Conservation (phyloP, 2,329 filamentous ascomycete species). For the Xylariaceae sp. region DNA sequence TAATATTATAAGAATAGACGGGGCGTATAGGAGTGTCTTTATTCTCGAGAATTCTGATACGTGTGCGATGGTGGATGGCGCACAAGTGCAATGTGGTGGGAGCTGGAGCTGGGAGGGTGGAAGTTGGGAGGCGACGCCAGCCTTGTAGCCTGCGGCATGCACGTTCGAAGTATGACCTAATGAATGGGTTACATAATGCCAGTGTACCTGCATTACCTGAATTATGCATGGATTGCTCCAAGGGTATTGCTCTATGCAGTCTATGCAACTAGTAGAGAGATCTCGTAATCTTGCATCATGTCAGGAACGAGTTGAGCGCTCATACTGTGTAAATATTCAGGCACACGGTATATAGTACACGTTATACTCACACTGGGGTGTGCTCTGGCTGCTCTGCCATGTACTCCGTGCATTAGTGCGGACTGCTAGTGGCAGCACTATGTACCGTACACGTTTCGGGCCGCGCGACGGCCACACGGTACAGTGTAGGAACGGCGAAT, state of each 20-base stretch:
- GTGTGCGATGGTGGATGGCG: neutral
- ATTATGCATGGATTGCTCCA: neutral
- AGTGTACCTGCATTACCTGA: neutral
- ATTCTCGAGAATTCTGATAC: slow-evolving; percentile 4
- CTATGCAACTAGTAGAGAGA: neutral
- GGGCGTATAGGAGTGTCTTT: neutral
- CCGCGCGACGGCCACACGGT: neutral
- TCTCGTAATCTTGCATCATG: neutral
- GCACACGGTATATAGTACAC: neutral
- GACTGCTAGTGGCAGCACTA: neutral
- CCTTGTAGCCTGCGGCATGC: slow-evolving; percentile 29
- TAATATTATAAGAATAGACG: neutral
- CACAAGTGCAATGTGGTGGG: neutral
- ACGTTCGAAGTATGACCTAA: neutral
- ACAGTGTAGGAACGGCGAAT: neutral
- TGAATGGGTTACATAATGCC: neutral
- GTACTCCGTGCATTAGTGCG: neutral
- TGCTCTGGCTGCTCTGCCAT: neutral
- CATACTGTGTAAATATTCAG: neutral
- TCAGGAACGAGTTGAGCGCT: neutral
- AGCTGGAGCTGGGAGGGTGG: neutral
- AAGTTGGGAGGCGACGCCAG: slow-evolving; percentile 26
- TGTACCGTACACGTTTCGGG: neutral
- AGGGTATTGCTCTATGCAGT: neutral
- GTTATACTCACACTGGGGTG: neutral